Evolutionary conservation across 345 rosid genomes (phyloP).

Genomic region (Arabis hirsuta): DNA sequence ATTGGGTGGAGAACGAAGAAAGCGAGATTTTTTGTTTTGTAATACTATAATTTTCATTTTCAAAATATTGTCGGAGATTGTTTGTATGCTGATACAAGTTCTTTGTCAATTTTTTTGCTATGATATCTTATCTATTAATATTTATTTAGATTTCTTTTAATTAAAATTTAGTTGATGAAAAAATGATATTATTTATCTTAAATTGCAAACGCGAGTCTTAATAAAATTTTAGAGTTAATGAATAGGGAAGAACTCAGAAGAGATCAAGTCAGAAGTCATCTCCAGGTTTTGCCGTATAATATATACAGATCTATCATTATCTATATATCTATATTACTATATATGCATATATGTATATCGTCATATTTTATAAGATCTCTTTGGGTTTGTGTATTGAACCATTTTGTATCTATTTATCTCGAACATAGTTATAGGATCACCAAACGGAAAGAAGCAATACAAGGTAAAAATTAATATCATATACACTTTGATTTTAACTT

Average conservation of each 20-base stretch:
- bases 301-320: too few species aligned
- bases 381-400: neutral
- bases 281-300: too few species aligned
- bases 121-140: too few species aligned
- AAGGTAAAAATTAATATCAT: slow-evolving; percentile 10
- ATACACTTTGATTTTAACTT: neutral
- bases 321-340: too few species aligned
- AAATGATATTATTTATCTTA: neutral
- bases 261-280: too few species aligned
- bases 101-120: too few species aligned
- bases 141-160: neutral
- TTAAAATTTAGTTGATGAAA: neutral
- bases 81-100: too few species aligned
- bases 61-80: too few species aligned
- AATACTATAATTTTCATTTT: too few species aligned
- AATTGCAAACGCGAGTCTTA: slow-evolving; percentile 62
- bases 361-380: neutral
- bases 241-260: slow-evolving; percentile 52
- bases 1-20: slow-evolving; percentile 66
- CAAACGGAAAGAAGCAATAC: neutral
- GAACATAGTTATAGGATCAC: neutral
- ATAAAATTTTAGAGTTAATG: slow-evolving; percentile 47
- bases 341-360: too few species aligned
- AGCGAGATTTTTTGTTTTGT: neutral
- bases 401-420: neutral